Evolutionary conservation across 805 yeast genomes (phyloP), one percentile per base, ranked within the genome.

Genomic region (Priceomyces castillae): DNA sequence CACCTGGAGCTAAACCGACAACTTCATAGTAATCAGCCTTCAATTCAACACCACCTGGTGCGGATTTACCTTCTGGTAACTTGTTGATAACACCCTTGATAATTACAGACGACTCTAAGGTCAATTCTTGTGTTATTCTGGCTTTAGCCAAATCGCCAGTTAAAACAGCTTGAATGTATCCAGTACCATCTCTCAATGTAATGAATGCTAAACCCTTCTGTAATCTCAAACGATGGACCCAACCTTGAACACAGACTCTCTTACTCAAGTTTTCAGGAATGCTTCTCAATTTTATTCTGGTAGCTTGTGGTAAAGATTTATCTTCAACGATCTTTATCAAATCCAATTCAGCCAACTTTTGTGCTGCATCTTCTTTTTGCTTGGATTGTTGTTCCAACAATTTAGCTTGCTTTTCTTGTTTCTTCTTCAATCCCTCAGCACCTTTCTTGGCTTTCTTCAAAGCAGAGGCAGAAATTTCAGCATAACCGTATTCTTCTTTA

Each of bases 21-120:
- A 94, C 73, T 65, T 86, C 84, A 65, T 90, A 94, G 73, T 77
- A 94, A 67, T 94, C 99, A 43, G 83, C 97, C 48, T 77, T 76
- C 56, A 95, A 78, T 71, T 94, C 99, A 51, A 92, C 95, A 48
- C 96, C 96, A 50, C 98, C 98, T 46, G 97, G 97, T 7, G 99
- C 99, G 52, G 85, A 74, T 67, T 94, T 90, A 50, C 99, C 99
- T 64, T 89, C 97, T 44, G 98, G 98, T 39, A 95, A 75, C 57
- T 84, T 80, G 65, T 79, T 77, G 48, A 94, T 74, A 20, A 80
- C 78, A 69, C 99, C 99, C 62, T 78, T 86, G 46, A 94, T 69
- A 39, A 82, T 64, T 25, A 95, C 76, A 12, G 96, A 84, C 14
- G 96, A 77, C 73, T 94, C 99, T 54, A 92, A 69, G 9, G 99